Conservation (phyloP, 164 flowering plant genomes). For the Sextonia rubra region DNA sequence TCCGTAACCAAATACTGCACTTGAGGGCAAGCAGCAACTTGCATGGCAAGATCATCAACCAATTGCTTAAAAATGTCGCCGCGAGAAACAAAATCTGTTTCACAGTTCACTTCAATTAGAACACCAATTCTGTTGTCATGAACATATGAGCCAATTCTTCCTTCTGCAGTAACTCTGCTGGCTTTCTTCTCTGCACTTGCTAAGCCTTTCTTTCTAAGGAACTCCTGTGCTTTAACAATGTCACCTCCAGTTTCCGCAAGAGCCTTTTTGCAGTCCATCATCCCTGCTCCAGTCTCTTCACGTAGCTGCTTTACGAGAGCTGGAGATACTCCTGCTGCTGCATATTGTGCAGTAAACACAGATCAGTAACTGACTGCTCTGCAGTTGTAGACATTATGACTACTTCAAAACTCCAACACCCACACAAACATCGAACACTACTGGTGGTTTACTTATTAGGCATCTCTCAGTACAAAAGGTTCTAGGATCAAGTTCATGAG, state of each 20-base stretch:
- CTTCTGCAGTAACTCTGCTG: constrained; percentile 88
- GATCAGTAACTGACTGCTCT: neutral
- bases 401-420: too few species aligned
- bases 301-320: constrained; percentile 92
- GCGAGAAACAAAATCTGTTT: constrained; percentile 96
- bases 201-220: constrained; percentile 90
- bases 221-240: constrained; percentile 84
- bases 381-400: too few species aligned
- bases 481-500: too few species aligned
- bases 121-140: constrained; percentile 91
- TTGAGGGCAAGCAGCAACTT: constrained; percentile 98
- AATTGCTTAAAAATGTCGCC: constrained; percentile 95
- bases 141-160: constrained; percentile 90
- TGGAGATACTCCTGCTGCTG: constrained; percentile 72
- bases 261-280: constrained; percentile 99
- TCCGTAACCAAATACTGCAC: constrained; percentile 70
- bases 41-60: constrained; percentile 99
- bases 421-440: too few species aligned
- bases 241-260: constrained; percentile 86
- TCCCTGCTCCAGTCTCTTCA: constrained; percentile 98
- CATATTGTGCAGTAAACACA: constrained; percentile 2
- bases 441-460: too few species aligned
- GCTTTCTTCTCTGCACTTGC: constrained; percentile 99
- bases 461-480: too few species aligned
- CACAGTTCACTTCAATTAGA: constrained; percentile 94